Evolutionary conservation across 169 alveolate species (phyloP).

Genomic region (Eimeria necatrix): DNA sequence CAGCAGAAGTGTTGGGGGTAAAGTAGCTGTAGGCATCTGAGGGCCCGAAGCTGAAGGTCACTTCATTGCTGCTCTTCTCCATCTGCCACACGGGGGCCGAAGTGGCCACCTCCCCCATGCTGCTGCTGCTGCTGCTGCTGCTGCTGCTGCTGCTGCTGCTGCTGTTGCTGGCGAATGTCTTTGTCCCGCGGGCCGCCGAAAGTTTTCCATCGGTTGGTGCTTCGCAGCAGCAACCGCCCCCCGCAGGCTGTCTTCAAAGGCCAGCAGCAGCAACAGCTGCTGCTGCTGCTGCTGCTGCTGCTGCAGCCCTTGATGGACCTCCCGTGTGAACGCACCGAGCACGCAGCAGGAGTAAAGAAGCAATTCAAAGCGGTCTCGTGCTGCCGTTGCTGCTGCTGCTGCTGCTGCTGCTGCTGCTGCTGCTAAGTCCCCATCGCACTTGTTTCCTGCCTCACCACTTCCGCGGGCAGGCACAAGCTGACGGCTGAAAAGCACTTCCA

Average conservation of each 20-base stretch:
- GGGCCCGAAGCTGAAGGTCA: background rate
- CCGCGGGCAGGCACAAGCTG: background rate
- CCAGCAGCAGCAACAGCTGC: background rate
- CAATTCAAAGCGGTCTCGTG: background rate
- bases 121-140: constrained; percentile 5
- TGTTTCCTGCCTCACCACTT: no score
- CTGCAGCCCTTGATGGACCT: no score
- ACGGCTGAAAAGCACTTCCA: background rate
- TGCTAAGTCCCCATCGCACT: background rate
- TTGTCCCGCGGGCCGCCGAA: background rate
- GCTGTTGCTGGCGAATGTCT: background rate
- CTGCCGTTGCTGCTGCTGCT: background rate
- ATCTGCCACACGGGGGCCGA: background rate
- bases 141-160: background rate
- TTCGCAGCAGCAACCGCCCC: background rate
- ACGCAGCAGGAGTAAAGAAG: no score
- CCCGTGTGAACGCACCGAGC: no score
- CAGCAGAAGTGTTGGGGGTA: background rate
- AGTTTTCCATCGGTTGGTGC: background rate
- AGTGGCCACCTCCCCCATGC: background rate
- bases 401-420: background rate
- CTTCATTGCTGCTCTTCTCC: background rate
- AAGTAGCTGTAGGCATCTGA: background rate
- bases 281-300: constrained; percentile 15
- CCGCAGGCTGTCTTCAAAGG: background rate